Base-by-base conservation (phyloP, 306 rosid species). In the Cicer cuneatum region DNA sequence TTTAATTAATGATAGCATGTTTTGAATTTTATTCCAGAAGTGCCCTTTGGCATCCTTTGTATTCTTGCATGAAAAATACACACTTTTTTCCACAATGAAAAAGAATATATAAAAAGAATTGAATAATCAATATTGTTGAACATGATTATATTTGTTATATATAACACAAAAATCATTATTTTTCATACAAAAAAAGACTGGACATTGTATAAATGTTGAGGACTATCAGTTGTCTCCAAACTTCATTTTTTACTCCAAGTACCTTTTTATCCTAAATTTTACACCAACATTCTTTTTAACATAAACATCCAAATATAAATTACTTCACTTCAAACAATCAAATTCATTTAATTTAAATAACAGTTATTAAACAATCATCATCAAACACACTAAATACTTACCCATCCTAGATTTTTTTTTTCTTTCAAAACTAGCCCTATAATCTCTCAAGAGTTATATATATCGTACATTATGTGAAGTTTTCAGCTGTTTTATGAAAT, bases 401-500 rank as follows among this genome's bases (percentile, higher is more conserved):
- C 16, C 15, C 8, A 5, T 8, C 15, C 64, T 58, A 57, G 14
- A 57, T 53, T 53, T 4, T 19, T 8, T 7, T 19, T 8, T 7
- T 3, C 12, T 3, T 11, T 8, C 10, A 16, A 52, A 14, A 52
- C 39, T 15, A 29, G 12, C 64, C 15, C 16, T 57, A 57, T 5
- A 57, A 24, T 11, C 40, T 29, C 14, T 3, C 3, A 24, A 12
- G 18, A 33, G 41, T 58, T 58, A 11, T 11, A 5, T 5, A 1
- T 33, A 53, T 8, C 11, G 10, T 59, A 37, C 66, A 61, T 0
- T 10, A 37, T 15, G n/a, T 14, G 21, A 35, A 61, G 37, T 16
- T 7, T 62, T 72, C 33, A 41, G 33, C 42, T 72, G 33, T 57
- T 59, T 57, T 57, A 57, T 38, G 11, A 57, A 72, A 57, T 41